Evolutionary conservation across 768 basidiomycete genomes (phyloP), one percentile per base, ranked within the genome.

Genomic region (Phylloporus sp.): DNA sequence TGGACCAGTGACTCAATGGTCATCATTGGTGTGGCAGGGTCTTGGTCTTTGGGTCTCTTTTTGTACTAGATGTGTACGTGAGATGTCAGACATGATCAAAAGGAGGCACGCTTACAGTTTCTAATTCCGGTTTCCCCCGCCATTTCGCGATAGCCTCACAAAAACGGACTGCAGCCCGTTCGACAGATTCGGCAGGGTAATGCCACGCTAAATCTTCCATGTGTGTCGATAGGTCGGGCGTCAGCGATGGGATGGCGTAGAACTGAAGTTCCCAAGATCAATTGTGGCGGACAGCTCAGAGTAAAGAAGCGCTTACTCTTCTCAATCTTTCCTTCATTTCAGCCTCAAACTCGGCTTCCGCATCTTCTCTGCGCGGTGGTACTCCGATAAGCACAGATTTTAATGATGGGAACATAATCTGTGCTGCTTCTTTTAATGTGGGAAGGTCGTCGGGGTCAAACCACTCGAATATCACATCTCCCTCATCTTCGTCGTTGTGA

Each of bases 81-180:
- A 56, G 62, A 53, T 40, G 60, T 58, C 46, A 53, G 29, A 55
- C 48, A 47, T 26, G 20, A 12, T 28, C 31, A 15, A 23, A 45
- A 26, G 9, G 15, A 34, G 31, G 45, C 49, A 46, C 47, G 36
- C 69, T 49, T 56, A 88, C 88, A 4, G 83, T 86, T 69, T 89
- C 86, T 8, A 93, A 76, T 59, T 92, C 91, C 32, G 90, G 90
- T 62, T 86, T 88, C 3, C 90, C 90, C 58, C 89, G 73, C 91
- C 90, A 93, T 47, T 79, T 80, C 2, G 86, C 82, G 39, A 92
- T 77, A 31, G 88, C 88, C 63, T 93, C 90, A 61, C 85, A 90
- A 61, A 88, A 93, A 45, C 88, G 74, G 6, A 90, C 75, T 0
- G 86, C 82, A 26, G 86, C 84, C 18, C 88, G 77, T 61, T 93